Percentiles rank a stretch among this genome's conserved stretches.
Conservation (phyloP, 169 alveolate species). For the Cryptosporidium felis region DNA sequence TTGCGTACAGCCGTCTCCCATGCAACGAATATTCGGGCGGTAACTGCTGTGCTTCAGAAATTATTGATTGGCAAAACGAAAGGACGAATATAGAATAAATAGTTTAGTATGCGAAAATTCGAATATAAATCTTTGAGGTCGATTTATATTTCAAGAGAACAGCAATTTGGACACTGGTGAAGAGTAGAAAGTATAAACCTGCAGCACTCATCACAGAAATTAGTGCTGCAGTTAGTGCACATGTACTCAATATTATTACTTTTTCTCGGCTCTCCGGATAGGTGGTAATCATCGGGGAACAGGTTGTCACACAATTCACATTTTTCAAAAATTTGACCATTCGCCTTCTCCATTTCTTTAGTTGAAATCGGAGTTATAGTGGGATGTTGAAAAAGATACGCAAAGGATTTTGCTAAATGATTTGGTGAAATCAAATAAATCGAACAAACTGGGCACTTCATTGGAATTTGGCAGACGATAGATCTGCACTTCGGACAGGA, state of each 20-base stretch:
- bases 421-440: slow-evolving; percentile 44
- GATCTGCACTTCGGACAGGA: slow-evolving; percentile 66
- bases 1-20: slow-evolving; percentile 50
- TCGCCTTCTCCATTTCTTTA: background rate
- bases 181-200: slow-evolving; percentile 18
- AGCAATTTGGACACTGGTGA: slow-evolving; percentile 64
- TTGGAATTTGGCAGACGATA: slow-evolving; percentile 41
- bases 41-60: background rate
- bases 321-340: background rate
- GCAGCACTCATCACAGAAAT: slow-evolving; percentile 41
- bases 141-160: background rate
- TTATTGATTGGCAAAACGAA: background rate
- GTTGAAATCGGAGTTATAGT: background rate
- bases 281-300: background rate
- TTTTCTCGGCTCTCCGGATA: background rate
- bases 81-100: background rate
- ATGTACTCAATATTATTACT: background rate
- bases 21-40: slow-evolving; percentile 48
- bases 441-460: slow-evolving; percentile 54
- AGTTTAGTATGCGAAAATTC: background rate
- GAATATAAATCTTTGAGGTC: too few relatives aligned
- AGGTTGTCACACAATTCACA: slow-evolving; percentile 20
- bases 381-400: slow-evolving; percentile 49
- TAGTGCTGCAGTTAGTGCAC: slow-evolving; percentile 14
- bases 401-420: slow-evolving; percentile 63